Evolutionary conservation across 73 alveolate genomes (phyloP).

Genomic region (Tetrahymena thermophila): DNA sequence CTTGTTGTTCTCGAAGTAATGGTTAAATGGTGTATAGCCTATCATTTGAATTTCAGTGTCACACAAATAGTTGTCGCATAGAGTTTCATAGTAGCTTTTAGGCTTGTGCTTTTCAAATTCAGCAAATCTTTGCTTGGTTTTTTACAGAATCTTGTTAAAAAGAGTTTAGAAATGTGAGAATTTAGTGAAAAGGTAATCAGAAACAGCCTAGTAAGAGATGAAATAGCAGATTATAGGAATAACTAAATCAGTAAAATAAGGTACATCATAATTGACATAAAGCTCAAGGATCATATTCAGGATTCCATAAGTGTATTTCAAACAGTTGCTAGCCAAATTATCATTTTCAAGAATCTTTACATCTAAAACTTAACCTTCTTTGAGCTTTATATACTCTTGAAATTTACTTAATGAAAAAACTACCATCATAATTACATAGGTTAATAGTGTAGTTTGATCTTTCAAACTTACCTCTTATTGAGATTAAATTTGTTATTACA

Average conservation of each 20-base stretch:
- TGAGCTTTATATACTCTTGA: not conserved
- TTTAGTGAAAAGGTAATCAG: conserved; percentile 5
- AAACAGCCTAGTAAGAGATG: conserved; percentile 11
- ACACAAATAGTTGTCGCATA: conserved; percentile 5
- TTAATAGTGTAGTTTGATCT: not conserved
- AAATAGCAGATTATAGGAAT: conserved; percentile 32
- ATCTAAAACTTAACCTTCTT: not conserved
- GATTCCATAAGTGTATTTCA: conserved; percentile 33
- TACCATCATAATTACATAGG: conserved; percentile 17
- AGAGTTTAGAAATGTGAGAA: conserved; percentile 5
- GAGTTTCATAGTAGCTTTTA: not conserved
- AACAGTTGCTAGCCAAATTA: conserved; percentile 35
- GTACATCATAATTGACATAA: not conserved
- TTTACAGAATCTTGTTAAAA: conserved; percentile 5
- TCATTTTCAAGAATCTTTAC: conserved; percentile 12
- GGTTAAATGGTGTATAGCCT: not conserved
- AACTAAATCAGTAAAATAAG: conserved; percentile 1
- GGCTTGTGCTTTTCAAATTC: not conserved
- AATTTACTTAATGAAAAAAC: conserved; percentile 8
- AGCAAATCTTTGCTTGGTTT: conserved; percentile 1
- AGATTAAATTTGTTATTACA: conserved; percentile 6
- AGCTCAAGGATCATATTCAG: conserved; percentile 11
- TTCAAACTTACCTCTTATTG: conserved; percentile 3
- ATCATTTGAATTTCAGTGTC: conserved; percentile 5
- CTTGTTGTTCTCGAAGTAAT: not conserved